These are phyloP conservation scores for Petrea volubilis DNA, from an alignment of 257 asterid genomes.

Conservation along the genomic window DNA sequence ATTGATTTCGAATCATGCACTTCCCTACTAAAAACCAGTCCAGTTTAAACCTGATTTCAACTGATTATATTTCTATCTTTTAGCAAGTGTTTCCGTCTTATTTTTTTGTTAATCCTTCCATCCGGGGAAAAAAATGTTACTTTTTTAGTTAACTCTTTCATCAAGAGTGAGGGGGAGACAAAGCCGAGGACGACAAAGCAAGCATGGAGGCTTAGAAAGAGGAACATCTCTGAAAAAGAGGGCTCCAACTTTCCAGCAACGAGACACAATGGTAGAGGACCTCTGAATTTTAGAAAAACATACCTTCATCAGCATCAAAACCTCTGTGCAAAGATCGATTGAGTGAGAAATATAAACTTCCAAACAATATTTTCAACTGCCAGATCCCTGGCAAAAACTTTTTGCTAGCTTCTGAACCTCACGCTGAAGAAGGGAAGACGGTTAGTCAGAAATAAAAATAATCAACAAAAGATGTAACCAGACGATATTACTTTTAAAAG, in stretches of 20 bases:
- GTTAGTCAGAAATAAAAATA: constrained; percentile 44
- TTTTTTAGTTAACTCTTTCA: too few species aligned
- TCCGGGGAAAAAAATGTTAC: too few species aligned
- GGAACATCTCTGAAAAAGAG: constrained; percentile 8
- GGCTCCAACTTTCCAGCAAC: constrained; percentile 17
- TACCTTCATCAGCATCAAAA: constrained; percentile 60
- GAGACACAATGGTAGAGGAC: constrained; percentile 18
- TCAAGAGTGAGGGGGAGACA: too few species aligned
- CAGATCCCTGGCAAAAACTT: constrained; percentile 56
- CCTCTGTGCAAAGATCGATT: constrained; percentile 41
- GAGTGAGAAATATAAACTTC: constrained; percentile 46
- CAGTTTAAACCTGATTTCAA: background rate
- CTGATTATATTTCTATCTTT: background rate
- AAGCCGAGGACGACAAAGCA: too few species aligned
- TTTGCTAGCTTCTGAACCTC: constrained; percentile 68
- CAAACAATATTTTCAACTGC: constrained; percentile 51
- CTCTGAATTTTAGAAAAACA: constrained; percentile 26
- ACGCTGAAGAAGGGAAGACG: constrained; percentile 56
- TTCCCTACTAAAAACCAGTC: background rate
- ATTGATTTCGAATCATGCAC: background rate
- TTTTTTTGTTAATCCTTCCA: background rate
- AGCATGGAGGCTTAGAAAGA: background rate
- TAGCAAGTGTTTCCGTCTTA: background rate
- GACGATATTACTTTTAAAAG: constrained; percentile 15
- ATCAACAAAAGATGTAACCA: constrained; percentile 36